Conservation (phyloP, 2,329 filamentous ascomycete species). For the Xenosphaeropsis pyriputrescens region DNA sequence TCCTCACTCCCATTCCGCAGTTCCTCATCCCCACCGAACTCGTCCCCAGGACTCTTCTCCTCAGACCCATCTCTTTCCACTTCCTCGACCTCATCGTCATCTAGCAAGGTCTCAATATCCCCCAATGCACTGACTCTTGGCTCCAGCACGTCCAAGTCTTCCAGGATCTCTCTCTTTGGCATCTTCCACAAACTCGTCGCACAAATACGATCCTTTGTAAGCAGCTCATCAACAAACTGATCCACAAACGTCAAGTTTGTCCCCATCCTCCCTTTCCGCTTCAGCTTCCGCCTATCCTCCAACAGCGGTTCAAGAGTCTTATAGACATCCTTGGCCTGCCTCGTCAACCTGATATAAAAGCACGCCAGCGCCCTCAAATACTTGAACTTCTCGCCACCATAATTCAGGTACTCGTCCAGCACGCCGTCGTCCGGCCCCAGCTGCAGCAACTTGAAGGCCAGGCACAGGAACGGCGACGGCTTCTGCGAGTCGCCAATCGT, state of each 20-base stretch:
- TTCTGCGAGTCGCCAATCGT: conserved; percentile 75
- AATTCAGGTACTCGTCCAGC: conserved; percentile 64
- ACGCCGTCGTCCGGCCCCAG: conserved; percentile 69
- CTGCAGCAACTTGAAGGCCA: conserved; percentile 89
- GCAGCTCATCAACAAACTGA: conserved; percentile 82
- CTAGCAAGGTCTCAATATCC: conserved; percentile 59
- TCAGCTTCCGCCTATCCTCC: conserved; percentile 70
- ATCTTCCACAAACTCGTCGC: conserved; percentile 88
- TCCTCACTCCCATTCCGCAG: conserved; percentile 3
- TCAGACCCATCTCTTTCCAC: conserved; percentile 11
- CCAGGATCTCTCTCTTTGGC: conserved; percentile 64
- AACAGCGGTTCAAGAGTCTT: conserved; percentile 67
- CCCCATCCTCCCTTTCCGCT: conserved; percentile 58
- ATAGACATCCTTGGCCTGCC: conserved; percentile 71
- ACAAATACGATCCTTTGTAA: conserved; percentile 81
- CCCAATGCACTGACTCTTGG: conserved; percentile 72
- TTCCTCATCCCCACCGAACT: conserved; percentile 3
- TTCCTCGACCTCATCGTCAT: conserved; percentile 21
- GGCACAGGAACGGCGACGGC: conserved; percentile 83
- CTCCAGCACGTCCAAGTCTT: conserved; percentile 81
- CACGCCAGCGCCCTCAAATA: conserved; percentile 81
- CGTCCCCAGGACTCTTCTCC: conserved; percentile 4
- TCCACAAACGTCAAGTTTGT: conserved; percentile 72
- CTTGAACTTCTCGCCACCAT: conserved; percentile 63
- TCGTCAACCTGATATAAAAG: conserved; percentile 87